Conservation (phyloP, 495 filamentous ascomycete genomes). For the Monascus purpureus region DNA sequence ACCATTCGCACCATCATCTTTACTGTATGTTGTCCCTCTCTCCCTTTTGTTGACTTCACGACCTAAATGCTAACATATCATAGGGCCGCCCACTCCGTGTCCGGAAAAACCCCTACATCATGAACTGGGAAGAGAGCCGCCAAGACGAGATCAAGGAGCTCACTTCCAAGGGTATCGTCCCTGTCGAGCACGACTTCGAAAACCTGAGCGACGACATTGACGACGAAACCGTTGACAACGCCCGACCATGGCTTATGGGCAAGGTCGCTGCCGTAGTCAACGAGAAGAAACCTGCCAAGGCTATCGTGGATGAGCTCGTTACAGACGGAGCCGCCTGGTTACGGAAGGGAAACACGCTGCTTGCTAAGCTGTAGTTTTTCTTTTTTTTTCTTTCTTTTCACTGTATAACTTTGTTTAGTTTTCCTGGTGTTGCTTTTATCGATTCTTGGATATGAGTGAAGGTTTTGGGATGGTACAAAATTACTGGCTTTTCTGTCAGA, state of each 20-base stretch:
- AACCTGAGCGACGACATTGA: conserved; percentile 56
- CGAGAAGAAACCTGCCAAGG: conserved; percentile 86
- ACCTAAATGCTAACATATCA: conserved; percentile 9
- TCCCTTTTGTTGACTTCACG: background rate
- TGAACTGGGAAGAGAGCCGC: conserved; percentile 92
- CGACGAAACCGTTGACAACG: conserved; percentile 78
- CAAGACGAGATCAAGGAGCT: conserved; percentile 79
- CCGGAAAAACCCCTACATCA: conserved; percentile 81
- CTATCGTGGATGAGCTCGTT: conserved; percentile 88
- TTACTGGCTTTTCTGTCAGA: too few species aligned
- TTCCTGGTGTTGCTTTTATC: background rate
- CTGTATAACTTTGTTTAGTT: background rate
- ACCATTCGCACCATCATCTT: conserved; percentile 96
- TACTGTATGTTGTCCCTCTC: conserved; percentile 40
- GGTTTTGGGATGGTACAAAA: too few species aligned
- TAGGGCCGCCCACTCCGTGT: conserved; percentile 84
- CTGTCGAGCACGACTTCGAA: conserved; percentile 90
- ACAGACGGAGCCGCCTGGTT: conserved; percentile 61
- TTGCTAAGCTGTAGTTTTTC: conserved; percentile 46
- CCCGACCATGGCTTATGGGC: conserved; percentile 88
- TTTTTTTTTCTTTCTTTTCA: conserved; percentile 1
- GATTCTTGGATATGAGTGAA: background rate
- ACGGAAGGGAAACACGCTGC: conserved; percentile 49
- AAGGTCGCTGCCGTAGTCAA: conserved; percentile 89
- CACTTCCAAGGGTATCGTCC: conserved; percentile 75